phyloP scores from a whole-genome alignment of 805 yeast species.

The Saccharomycopsis fodiens region DNA sequence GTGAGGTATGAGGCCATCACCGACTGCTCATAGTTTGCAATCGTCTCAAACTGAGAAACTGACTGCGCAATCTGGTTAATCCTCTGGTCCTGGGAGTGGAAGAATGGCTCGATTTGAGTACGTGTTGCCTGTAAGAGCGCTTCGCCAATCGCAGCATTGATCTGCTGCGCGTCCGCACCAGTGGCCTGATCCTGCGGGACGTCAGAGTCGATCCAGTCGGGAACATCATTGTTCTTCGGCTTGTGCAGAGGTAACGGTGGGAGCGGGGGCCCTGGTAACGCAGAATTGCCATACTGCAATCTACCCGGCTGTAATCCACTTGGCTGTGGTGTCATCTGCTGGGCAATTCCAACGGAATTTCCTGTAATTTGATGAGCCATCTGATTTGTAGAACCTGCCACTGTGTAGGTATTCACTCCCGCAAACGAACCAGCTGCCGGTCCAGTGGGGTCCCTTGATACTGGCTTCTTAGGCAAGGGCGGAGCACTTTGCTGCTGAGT shows the following conservation, averaged over 20 bases:
- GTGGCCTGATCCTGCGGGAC: neutral
- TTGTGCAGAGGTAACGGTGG: constrained; percentile 24
- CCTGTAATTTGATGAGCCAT: too few species aligned
- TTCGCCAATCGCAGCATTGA: constrained; percentile 22
- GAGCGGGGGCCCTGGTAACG: constrained; percentile 15
- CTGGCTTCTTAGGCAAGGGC: constrained; percentile 3
- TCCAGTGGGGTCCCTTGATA: neutral
- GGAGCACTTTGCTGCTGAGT: constrained; percentile 8
- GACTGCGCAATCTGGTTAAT: constrained; percentile 20
- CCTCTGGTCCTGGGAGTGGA: constrained; percentile 7
- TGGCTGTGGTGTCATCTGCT: too few species aligned
- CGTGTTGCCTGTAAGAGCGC: constrained; percentile 24
- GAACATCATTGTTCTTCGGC: constrained; percentile 7
- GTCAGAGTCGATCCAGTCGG: constrained; percentile 4
- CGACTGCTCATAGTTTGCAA: constrained; percentile 30
- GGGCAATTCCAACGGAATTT: too few species aligned
- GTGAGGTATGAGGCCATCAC: constrained; percentile 25
- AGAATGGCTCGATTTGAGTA: constrained; percentile 22
- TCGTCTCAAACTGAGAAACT: constrained; percentile 30
- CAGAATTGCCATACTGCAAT: too few species aligned
- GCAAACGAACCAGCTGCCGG: neutral
- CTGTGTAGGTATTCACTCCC: constrained; percentile 31
- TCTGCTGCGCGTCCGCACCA: constrained; percentile 11
- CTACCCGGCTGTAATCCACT: neutral
- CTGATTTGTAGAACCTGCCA: too few species aligned